Percentiles rank a stretch among this genome's conserved stretches.
phyloP scores from a whole-genome alignment of 352 stramenopile genomes.

The Pythium plurisporium region DNA sequence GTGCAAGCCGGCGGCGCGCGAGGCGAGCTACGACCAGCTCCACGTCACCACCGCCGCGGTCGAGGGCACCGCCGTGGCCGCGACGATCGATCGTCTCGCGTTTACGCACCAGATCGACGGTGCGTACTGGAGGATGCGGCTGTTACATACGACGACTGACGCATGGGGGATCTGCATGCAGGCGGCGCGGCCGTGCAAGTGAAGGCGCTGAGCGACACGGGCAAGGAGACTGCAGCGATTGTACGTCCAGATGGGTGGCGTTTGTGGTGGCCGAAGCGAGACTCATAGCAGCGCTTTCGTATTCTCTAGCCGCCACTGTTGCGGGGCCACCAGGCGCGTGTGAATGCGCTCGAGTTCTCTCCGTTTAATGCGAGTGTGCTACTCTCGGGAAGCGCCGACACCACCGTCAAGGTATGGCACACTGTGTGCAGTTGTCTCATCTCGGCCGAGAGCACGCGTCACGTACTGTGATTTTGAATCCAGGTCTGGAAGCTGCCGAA shows the following conservation, averaged over 20 bases:
- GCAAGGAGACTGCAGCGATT: conserved; percentile 28
- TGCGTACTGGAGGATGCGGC: no score
- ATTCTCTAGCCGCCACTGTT: conserved; percentile 45
- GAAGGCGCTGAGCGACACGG: conserved; percentile 41
- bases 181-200: conserved; percentile 59
- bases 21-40: conserved; percentile 63
- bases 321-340: conserved; percentile 47
- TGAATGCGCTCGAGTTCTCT: conserved; percentile 63
- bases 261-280: no score
- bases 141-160: no score
- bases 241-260: no score
- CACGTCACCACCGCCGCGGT: conserved; percentile 41
- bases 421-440: neutral
- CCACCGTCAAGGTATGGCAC: conserved; percentile 37
- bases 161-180: conserved; percentile 4
- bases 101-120: conserved; percentile 66
- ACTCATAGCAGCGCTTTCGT: no score
- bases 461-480: neutral
- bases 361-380: conserved; percentile 50
- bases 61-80: conserved; percentile 47
- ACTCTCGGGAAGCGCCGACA: conserved; percentile 50
- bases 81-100: conserved; percentile 38
- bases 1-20: conserved; percentile 41
- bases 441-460: neutral
- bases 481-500: conserved; percentile 57